phyloP scores from a whole-genome alignment of 2,329 filamentous ascomycete genomes.

The Cryphonectria carpinicola region DNA sequence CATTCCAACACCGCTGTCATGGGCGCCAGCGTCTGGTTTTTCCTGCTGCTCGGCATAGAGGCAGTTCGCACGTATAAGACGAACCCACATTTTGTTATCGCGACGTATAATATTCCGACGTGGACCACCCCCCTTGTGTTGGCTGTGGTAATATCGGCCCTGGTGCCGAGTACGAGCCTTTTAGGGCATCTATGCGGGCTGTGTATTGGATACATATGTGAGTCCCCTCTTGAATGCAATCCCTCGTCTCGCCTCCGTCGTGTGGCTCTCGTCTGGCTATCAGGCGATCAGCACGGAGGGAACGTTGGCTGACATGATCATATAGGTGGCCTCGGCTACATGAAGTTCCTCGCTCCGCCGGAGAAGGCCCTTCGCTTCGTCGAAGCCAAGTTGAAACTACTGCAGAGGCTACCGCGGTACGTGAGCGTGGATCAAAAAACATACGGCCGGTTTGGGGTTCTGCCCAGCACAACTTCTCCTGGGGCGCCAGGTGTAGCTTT shows the following conservation, averaged over 20 bases:
- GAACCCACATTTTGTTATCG: conserved; percentile 75
- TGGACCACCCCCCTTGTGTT: conserved; percentile 87
- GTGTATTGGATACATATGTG: conserved; percentile 80
- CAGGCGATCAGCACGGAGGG: neutral
- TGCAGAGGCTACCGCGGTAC: conserved; percentile 85
- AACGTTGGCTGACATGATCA: conserved; percentile 30
- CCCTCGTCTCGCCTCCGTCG: neutral
- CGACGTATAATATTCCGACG: conserved; percentile 74
- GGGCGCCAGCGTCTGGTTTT: conserved; percentile 92
- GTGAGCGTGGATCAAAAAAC: conserved; percentile 96
- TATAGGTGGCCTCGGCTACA: conserved; percentile 80
- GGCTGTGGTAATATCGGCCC: conserved; percentile 72
- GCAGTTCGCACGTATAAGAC: conserved; percentile 82
- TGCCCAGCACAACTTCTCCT: conserved; percentile 55
- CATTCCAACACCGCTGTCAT: conserved; percentile 73
- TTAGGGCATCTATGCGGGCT: conserved; percentile 84
- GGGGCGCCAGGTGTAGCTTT: conserved; percentile 62
- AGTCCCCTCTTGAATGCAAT: conserved; percentile 37
- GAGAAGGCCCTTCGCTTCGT: conserved; percentile 88
- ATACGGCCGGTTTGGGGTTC: conserved; percentile 86
- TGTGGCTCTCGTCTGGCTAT: neutral
- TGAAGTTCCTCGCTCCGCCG: conserved; percentile 86
- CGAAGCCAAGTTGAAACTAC: conserved; percentile 83
- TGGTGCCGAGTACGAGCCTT: conserved; percentile 82
- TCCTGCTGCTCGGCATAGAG: conserved; percentile 83